phyloP scores from a whole-genome alignment of 192 early-diverging fungal genomes.

The Podila verticillata region DNA sequence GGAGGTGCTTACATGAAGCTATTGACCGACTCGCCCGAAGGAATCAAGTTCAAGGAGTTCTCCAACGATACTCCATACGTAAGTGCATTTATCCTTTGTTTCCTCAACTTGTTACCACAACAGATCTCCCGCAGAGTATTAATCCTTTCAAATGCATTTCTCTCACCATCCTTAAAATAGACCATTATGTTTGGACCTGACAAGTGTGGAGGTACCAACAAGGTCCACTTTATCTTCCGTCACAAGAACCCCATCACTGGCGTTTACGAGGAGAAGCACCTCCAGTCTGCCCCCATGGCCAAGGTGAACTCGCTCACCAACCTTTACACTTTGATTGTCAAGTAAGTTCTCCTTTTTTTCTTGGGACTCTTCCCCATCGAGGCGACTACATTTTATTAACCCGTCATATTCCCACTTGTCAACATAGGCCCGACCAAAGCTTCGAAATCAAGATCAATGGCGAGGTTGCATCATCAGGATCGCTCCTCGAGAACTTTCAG shows the following conservation, averaged over 20 bases:
- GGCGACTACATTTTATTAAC: neutral
- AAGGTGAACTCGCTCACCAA: conserved; percentile 71
- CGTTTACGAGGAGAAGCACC: conserved; percentile 87
- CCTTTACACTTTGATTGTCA: conserved; percentile 87
- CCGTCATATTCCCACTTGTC: too few relatives aligned
- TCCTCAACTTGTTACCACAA: neutral
- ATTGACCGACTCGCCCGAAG: conserved; percentile 68
- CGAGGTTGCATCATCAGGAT: conserved; percentile 69
- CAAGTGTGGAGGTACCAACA: conserved; percentile 88
- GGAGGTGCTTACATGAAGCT: conserved; percentile 96
- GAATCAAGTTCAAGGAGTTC: conserved; percentile 74
- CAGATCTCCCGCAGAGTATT: neutral
- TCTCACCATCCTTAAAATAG: neutral
- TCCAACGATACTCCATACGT: conserved; percentile 89
- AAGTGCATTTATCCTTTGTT: neutral
- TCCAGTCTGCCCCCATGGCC: conserved; percentile 73
- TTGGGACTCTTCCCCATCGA: neutral
- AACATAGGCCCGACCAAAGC: conserved; percentile 74
- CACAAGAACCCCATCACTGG: conserved; percentile 89
- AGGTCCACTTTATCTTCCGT: conserved; percentile 93
- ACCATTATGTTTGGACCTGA: conserved; percentile 94
- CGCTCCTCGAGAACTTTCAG: conserved; percentile 79
- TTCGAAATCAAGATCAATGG: conserved; percentile 84
- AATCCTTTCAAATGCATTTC: neutral
- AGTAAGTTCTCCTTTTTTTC: conserved; percentile 22